Base-by-base conservation (phyloP, 441 rosid species). In the Eutrema salsugineum region DNA sequence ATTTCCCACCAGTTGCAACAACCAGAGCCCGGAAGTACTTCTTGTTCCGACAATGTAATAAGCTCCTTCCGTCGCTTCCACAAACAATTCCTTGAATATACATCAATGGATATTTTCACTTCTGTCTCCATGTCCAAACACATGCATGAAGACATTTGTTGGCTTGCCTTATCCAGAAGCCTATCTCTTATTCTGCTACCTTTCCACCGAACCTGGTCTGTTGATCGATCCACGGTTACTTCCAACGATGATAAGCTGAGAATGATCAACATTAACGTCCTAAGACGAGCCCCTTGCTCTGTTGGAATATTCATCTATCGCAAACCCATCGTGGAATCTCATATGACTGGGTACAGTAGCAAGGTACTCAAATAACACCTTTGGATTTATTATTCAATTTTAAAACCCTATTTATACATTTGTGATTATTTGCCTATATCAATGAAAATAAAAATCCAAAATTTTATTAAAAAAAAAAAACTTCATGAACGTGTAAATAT, bases 131-230 rank as follows among this genome's bases (percentile, higher is more conserved):
- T 83, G 61, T 42, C 68, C 17, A 56, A 66, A 39, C 77, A 70
- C 63, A 83, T 86, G 77, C 83, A 83, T 62, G 75, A 79, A 15
- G 80, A 82, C 51, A 73, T 83, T 22, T 77, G 81, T 60, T 54
- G 68, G 65, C 42, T 84, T 5, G 90, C 86, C 27, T 40, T 60
- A 6, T 72, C 78, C 8, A 68, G 66, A 68, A 49, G 44, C 50
- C 27, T 56, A 22, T 63, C 74, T 36, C 50, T 85, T 4, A 56
- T 79, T 39, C 51, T 83, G 8, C 66, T 81, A 58, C 88, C 88
- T 42, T 85, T 77, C 63, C 80, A 81, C 67, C 67, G 77, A 57
- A 81, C 66, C 10, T 80, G 77, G 73, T 68, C 74, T 14, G 22
- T 38, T 24, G 69, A 67, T 38, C 83, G 76, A 19, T 59, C 67